phyloP scores from a whole-genome alignment of 2,329 filamentous ascomycete species.

The Coniochaeta hoffmannii region DNA sequence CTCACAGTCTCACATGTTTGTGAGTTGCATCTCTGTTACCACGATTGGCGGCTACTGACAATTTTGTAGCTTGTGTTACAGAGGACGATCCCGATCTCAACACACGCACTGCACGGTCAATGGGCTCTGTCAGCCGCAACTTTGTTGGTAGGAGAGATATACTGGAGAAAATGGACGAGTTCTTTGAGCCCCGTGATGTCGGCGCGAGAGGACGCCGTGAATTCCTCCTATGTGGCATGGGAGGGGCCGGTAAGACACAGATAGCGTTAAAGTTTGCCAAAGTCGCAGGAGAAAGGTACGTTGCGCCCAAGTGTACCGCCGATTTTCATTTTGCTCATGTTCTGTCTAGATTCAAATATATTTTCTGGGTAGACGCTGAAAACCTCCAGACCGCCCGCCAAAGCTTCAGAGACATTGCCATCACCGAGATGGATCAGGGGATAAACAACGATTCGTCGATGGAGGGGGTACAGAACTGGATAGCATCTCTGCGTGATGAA shows the following conservation, averaged over 20 bases:
- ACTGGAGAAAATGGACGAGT: conserved; percentile 12
- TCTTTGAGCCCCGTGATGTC: conserved; percentile 7
- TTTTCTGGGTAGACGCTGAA: conserved; percentile 23
- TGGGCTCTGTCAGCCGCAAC: conserved; percentile 10
- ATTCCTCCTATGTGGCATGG: conserved; percentile 19
- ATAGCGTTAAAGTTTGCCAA: conserved; percentile 20
- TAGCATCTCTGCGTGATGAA: conserved; percentile 11
- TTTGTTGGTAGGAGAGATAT: conserved; percentile 20
- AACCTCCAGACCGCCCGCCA: conserved; percentile 12
- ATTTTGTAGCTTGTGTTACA: neutral
- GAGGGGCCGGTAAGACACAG: conserved; percentile 23
- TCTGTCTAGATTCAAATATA: conserved; percentile 17
- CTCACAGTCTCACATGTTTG: conserved; percentile 14
- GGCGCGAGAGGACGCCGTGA: conserved; percentile 7
- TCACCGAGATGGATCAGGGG: neutral
- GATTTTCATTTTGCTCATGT: neutral
- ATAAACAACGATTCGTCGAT: conserved; percentile 2
- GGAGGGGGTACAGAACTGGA: conserved; percentile 11
- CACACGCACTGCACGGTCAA: neutral
- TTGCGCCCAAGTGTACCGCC: neutral
- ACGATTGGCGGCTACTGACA: neutral
- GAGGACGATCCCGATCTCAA: neutral
- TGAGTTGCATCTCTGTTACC: conserved; percentile 8
- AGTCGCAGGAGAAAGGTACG: conserved; percentile 7
- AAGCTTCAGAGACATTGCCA: conserved; percentile 14